Evolutionary conservation across 2,329 filamentous ascomycete species (phyloP).

Genomic region (Grosmannia huntii): DNA sequence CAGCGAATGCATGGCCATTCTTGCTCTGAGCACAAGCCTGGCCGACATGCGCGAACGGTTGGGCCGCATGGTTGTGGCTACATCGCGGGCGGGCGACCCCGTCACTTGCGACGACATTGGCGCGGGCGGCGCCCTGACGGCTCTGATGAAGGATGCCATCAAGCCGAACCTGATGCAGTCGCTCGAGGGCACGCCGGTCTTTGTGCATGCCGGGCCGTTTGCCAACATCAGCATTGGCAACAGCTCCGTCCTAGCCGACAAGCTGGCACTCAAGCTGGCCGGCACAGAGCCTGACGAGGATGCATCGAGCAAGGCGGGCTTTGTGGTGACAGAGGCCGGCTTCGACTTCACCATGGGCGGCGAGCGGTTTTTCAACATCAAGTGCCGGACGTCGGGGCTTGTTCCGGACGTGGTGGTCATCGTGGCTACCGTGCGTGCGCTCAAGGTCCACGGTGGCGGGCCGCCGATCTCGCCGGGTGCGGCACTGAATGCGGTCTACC

Average conservation of each 20-base stretch:
- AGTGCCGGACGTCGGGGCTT: conserved; percentile 88
- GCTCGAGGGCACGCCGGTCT: conserved; percentile 89
- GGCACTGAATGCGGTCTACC: conserved; percentile 76
- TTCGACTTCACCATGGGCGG: conserved; percentile 99
- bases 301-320: conserved; percentile 69
- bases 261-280: conserved; percentile 87
- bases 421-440: conserved; percentile 84
- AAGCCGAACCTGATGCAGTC: conserved; percentile 99
- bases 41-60: conserved; percentile 85
- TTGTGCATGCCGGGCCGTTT: conserved; percentile 94
- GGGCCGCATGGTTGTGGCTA: conserved; percentile 90
- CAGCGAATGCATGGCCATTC: conserved; percentile 95
- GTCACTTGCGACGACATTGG: conserved; percentile 95
- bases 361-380: conserved; percentile 99
- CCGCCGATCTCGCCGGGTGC: conserved; percentile 86
- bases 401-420: conserved; percentile 88
- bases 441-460: conserved; percentile 94
- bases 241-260: conserved; percentile 89
- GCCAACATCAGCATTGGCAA: conserved; percentile 98
- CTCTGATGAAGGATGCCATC: conserved; percentile 94
- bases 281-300: conserved; percentile 90
- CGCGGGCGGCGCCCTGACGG: conserved; percentile 80
- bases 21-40: conserved; percentile 81
- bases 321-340: conserved; percentile 90
- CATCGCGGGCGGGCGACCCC: conserved; percentile 71